Evolutionary conservation across 2,329 filamentous ascomycete species (phyloP), one percentile per base, ranked within the genome.

Genomic region (Sporothrix schenckii): DNA sequence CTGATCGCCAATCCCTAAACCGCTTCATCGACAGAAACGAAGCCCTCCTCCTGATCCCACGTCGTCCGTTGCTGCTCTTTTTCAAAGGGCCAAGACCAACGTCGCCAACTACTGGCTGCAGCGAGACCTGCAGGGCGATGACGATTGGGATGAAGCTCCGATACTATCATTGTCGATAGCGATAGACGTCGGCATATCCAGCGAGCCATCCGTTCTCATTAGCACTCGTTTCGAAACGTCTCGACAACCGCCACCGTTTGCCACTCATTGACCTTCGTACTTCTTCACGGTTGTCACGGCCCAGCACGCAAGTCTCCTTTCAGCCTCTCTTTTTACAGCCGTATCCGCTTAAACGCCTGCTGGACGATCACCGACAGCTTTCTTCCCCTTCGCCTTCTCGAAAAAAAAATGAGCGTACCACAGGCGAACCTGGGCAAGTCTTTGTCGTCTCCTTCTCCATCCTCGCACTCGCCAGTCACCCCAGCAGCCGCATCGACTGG

Each of bases 381-480:
- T 41, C 34, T 1, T 4, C 41, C 44, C 6, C 6, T 60, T 67
- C 66, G 14, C 14, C 24, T 41, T 63, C 53, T 21, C 47, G 21
- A 44, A 63, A 16, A 76, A 44, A 63, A 44, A 76, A 79, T 79
- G 78, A 79, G 73, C 75, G 75, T 78, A 75, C 78, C 78, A 68
- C 76, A 80, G 69, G 78, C 79, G 14, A 80, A 77, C 61, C 68
- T 79, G 80, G 85, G 84, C 79, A 88, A 88, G 81, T 83, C 85
- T 79, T 82, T 85, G 66, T 76, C 78, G 61, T 75, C 76, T 74
- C 80, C 85, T 66, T 74, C 81, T 69, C 76, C 82, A 54, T 76
- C 81, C 53, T 81, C 80, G 65, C 80, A 83, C 73, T 78, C 80
- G 14, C 77, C 81, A 39, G 77, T 80, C 19, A 76, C 79, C 4